Conservation (phyloP, 1,139 yeast genomes). For the Scheffersomyces segobiensis region DNA sequence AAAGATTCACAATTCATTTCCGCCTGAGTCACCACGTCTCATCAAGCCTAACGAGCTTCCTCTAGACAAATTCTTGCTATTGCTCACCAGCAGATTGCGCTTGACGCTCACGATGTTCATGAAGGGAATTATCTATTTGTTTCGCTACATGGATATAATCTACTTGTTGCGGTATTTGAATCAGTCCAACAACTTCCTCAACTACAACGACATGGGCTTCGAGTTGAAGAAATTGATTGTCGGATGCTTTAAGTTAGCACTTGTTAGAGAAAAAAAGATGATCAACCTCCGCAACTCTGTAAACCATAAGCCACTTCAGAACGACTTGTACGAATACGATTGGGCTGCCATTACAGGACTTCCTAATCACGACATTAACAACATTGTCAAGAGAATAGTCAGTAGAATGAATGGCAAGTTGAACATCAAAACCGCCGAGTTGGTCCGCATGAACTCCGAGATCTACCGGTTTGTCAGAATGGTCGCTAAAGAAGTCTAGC, state of each 20-base stretch:
- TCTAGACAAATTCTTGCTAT: constrained; percentile 42
- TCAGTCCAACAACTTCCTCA: constrained; percentile 46
- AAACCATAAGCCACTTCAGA: neutral
- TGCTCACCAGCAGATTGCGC: constrained; percentile 40
- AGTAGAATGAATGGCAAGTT: constrained; percentile 47
- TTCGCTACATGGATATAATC: constrained; percentile 51
- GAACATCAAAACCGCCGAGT: constrained; percentile 39
- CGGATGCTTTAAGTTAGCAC: constrained; percentile 46
- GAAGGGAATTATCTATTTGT: constrained; percentile 45
- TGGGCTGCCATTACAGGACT: constrained; percentile 45
- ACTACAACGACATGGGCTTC: constrained; percentile 44
- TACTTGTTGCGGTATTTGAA: constrained; percentile 48
- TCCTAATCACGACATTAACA: constrained; percentile 36
- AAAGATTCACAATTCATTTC: constrained; percentile 47
- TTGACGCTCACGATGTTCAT: constrained; percentile 39
- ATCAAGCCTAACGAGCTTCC: constrained; percentile 34
- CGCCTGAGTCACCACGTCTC: constrained; percentile 34
- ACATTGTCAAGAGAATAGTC: constrained; percentile 39
- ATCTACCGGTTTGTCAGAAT: constrained; percentile 46
- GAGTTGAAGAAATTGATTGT: constrained; percentile 44
- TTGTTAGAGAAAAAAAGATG: constrained; percentile 30
- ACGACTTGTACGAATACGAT: constrained; percentile 8
- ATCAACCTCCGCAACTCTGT: constrained; percentile 1
- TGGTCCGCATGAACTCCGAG: constrained; percentile 40
- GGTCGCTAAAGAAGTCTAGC: constrained; percentile 36